Evolutionary conservation across 192 early-diverging fungal species (phyloP).

Genomic region (Umbelopsis vinacea): DNA sequence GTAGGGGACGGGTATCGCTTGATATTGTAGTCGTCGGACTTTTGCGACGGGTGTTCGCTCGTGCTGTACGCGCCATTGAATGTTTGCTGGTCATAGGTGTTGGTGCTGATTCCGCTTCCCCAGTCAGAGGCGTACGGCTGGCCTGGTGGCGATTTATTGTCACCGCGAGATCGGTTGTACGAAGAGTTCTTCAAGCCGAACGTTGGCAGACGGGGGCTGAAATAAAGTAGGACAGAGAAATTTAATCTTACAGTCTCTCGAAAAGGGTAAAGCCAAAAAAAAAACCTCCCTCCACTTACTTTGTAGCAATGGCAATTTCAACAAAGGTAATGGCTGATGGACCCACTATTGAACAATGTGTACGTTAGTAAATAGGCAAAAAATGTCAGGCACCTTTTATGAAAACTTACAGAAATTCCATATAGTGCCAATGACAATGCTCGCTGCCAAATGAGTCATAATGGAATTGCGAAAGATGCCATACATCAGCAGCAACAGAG

Average conservation of each 20-base stretch:
- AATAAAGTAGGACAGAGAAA: not conserved
- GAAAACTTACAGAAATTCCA: conserved; percentile 13
- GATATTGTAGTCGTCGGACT: not conserved
- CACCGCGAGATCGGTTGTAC: not conserved
- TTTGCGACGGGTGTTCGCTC: not conserved
- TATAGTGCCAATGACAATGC: not conserved
- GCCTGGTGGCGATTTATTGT: not conserved
- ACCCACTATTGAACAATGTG: not conserved
- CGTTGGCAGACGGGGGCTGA: conserved; percentile 4
- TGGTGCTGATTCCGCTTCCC: not conserved
- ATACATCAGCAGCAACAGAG: conserved; percentile 8
- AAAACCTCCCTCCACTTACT: not conserved
- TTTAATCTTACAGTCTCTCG: too few relatives aligned
- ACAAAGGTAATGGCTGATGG: conserved; percentile 7
- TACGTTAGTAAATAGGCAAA: not conserved
- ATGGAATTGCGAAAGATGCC: not conserved
- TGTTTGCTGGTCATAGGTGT: not conserved
- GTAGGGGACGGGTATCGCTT: not conserved
- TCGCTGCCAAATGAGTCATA: conserved; percentile 3
- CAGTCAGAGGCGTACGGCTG: not conserved
- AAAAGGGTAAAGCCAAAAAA: not conserved
- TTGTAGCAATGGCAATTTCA: conserved; percentile 6
- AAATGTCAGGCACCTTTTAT: not conserved
- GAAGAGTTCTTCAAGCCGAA: not conserved
- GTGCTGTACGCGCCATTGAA: not conserved